Conservation (phyloP, 768 basidiomycete species). For the Crepidotus variabilis region DNA sequence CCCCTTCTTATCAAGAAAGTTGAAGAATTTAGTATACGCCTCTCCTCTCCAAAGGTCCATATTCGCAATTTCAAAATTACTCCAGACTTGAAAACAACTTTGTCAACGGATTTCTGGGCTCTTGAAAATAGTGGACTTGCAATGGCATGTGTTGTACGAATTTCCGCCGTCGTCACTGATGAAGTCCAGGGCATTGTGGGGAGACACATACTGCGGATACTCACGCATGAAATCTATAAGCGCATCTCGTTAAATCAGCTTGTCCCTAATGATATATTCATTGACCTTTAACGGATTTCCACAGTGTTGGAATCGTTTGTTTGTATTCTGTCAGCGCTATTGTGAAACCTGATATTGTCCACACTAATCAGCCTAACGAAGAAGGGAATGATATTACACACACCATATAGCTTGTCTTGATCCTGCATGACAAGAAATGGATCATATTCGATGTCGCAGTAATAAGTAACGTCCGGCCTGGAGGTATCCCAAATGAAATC, state of each 20-base stretch:
- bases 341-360: conserved; percentile 54
- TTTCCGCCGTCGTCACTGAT: conserved; percentile 73
- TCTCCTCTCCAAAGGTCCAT: conserved; percentile 83
- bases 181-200: conserved; percentile 78
- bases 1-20: conserved; percentile 75
- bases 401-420: conserved; percentile 77
- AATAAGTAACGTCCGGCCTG: conserved; percentile 83
- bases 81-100: conserved; percentile 60
- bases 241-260: neutral
- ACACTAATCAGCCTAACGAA: neutral
- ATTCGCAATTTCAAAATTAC: conserved; percentile 89
- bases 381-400: neutral
- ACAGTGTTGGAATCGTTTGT: conserved; percentile 83
- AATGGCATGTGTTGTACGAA: conserved; percentile 76
- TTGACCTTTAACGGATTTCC: conserved; percentile 71
- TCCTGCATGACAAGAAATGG: conserved; percentile 90
- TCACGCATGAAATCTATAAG: conserved; percentile 65
- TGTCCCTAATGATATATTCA: conserved; percentile 6
- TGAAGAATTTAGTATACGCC: conserved; percentile 80
- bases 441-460: conserved; percentile 84
- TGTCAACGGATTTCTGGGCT: neutral
- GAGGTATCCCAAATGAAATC: conserved; percentile 1
- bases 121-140: conserved; percentile 30
- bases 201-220: conserved; percentile 56
- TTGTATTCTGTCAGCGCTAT: conserved; percentile 80